Conservation (phyloP, 495 filamentous ascomycete genomes). For the Monascus purpureus region DNA sequence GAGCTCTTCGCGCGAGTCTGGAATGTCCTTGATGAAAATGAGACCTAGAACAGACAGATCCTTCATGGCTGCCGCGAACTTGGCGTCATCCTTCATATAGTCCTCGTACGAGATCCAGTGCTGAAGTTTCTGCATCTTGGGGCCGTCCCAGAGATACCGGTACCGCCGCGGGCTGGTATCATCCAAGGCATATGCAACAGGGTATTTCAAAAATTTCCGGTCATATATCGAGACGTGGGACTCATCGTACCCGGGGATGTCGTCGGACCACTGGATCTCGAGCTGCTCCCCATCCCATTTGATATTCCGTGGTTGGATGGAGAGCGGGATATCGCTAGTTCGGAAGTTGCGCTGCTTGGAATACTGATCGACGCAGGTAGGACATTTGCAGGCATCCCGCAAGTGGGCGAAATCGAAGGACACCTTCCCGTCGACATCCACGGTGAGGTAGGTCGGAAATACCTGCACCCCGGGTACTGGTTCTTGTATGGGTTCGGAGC, state of each 20-base stretch:
- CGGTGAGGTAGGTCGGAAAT: neutral
- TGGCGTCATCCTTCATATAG: constrained; percentile 45
- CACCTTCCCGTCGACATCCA: neutral
- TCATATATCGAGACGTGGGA: constrained; percentile 37
- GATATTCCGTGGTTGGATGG: constrained; percentile 27
- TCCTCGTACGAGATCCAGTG: constrained; percentile 49
- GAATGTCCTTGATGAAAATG: constrained; percentile 58
- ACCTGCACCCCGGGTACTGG: neutral
- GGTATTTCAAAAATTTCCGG: constrained; percentile 12
- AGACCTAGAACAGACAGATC: constrained; percentile 48
- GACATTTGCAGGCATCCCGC: constrained; percentile 65
- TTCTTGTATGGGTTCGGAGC: neutral
- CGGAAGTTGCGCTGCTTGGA: constrained; percentile 76
- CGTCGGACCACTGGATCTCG: constrained; percentile 46
- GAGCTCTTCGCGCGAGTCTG: constrained; percentile 47
- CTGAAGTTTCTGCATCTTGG: constrained; percentile 10
- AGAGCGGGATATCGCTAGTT: constrained; percentile 50
- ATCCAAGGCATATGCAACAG: neutral
- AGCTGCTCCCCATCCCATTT: constrained; percentile 28
- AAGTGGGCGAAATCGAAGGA: constrained; percentile 34
- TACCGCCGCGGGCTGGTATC: constrained; percentile 3
- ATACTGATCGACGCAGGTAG: constrained; percentile 55
- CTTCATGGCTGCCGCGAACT: constrained; percentile 38
- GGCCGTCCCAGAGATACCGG: constrained; percentile 19
- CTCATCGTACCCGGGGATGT: constrained; percentile 31